These are phyloP conservation scores for Filobasidium wieringae DNA, from an alignment of 768 basidiomycete genomes.

Conservation along the genomic window DNA sequence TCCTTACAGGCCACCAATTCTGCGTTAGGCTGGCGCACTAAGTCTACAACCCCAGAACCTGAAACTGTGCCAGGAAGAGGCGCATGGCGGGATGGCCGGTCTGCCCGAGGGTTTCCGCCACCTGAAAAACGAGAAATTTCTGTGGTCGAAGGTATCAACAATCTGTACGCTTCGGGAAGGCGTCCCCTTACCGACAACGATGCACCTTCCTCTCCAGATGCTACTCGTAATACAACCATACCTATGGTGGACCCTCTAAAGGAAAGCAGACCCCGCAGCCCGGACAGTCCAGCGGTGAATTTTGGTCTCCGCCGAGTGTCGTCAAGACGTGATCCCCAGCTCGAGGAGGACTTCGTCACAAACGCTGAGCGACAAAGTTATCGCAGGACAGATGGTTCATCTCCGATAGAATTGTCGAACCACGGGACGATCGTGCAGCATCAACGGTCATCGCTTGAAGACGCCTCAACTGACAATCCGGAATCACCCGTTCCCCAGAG, in stretches of 20 bases:
- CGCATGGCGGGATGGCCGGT: not conserved
- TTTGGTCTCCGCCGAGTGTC: too few species aligned
- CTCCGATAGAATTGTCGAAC: too few species aligned
- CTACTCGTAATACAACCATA: not conserved
- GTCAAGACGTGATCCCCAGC: too few species aligned
- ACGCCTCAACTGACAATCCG: too few species aligned
- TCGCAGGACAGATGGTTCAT: too few species aligned
- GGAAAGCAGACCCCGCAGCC: not conserved
- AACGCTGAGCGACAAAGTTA: too few species aligned
- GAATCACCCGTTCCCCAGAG: too few species aligned
- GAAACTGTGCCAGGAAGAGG: not conserved
- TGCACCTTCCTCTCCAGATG: not conserved
- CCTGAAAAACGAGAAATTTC: not conserved
- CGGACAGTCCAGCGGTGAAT: not conserved
- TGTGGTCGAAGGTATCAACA: not conserved
- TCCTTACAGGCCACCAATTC: too few species aligned
- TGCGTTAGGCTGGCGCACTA: not conserved
- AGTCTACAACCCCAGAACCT: not conserved
- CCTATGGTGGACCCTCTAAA: not conserved
- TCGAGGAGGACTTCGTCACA: too few species aligned
- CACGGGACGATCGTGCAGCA: too few species aligned
- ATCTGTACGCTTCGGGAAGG: not conserved
- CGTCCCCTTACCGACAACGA: not conserved
- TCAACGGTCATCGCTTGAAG: too few species aligned
- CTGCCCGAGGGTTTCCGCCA: not conserved